These are phyloP conservation scores for Apiospora arundinis DNA, from an alignment of 2,329 filamentous ascomycete genomes.

Conservation along the genomic window DNA sequence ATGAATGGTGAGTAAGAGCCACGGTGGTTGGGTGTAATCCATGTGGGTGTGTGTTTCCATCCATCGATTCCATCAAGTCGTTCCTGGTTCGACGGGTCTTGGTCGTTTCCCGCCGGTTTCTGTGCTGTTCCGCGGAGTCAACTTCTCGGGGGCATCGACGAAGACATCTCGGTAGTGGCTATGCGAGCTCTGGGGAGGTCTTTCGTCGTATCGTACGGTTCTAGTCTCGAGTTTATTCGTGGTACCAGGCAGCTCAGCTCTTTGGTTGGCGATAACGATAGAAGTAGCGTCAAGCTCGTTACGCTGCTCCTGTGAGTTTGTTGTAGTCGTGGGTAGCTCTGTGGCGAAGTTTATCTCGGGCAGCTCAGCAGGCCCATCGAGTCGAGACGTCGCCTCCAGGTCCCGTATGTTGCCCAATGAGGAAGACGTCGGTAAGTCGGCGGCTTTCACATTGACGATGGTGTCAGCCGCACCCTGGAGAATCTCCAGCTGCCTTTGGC, in stretches of 20 bases:
- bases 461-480: slow-evolving; percentile 1
- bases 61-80: too few relatives aligned
- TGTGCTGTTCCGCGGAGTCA: neutral
- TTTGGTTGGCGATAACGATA: neutral
- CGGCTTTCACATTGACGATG: slow-evolving; percentile 10
- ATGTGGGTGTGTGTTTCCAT: too few relatives aligned
- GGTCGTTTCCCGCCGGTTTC: neutral
- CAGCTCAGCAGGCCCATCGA: neutral
- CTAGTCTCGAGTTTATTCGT: neutral
- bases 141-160: neutral
- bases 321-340: neutral
- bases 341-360: neutral
- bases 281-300: neutral
- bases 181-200: neutral
- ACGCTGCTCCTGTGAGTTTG: neutral
- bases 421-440: neutral
- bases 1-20: too few relatives aligned
- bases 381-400: neutral
- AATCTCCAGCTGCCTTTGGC: neutral
- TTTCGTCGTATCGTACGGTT: neutral
- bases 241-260: neutral
- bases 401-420: neutral
- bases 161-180: neutral
- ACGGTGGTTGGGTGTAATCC: too few relatives aligned
- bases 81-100: neutral